phyloP scores from a whole-genome alignment of 2,329 filamentous ascomycete species.

The Aspergillus clavatus region DNA sequence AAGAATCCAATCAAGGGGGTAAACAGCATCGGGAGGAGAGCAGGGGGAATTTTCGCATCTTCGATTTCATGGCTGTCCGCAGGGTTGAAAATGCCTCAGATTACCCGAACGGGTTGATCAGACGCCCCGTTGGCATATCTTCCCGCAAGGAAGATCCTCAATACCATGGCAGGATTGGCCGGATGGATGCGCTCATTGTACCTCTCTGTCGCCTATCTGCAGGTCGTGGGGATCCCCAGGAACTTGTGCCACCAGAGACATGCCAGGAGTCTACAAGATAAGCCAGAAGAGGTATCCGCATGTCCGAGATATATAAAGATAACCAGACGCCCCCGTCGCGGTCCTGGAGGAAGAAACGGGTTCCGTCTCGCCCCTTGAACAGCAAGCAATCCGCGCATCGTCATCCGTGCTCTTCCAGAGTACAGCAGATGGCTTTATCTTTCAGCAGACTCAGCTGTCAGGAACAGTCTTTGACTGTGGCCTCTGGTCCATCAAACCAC shows the following conservation, averaged over 20 bases:
- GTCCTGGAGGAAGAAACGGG: too few species aligned
- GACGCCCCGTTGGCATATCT: too few species aligned
- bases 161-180: neutral
- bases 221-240: neutral
- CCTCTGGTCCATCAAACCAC: too few species aligned
- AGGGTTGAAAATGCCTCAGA: neutral
- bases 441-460: too few species aligned
- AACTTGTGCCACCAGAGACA: neutral
- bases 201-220: neutral
- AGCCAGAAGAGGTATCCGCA: too few species aligned
- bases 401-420: too few species aligned
- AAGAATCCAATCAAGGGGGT: neutral
- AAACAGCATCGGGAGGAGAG: neutral
- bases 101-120: neutral
- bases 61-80: neutral
- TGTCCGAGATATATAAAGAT: neutral
- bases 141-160: too few species aligned
- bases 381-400: too few species aligned
- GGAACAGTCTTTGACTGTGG: too few species aligned
- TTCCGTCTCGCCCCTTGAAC: too few species aligned
- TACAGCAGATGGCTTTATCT: too few species aligned
- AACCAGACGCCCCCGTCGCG: too few species aligned
- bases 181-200: neutral
- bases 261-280: neutral
- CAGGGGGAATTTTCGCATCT: neutral